Percentiles rank a stretch among this genome's conserved stretches.
phyloP scores from a whole-genome alignment of 164 flowering plant genomes.

The Cinnamomum micranthum region DNA sequence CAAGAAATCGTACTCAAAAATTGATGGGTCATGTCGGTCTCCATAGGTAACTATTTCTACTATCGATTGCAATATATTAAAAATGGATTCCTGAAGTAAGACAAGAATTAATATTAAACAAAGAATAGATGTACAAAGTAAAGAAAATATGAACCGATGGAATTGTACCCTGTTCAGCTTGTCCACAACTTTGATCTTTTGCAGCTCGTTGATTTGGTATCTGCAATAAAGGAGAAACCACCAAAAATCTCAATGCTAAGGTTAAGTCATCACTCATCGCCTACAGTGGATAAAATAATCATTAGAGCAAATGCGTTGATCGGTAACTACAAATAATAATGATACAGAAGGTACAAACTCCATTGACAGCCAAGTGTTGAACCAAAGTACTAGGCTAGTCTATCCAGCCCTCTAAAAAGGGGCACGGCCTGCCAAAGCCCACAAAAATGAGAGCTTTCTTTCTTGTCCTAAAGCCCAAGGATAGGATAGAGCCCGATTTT shows the following conservation, averaged over 20 bases:
- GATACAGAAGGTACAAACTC: too few species aligned
- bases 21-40: constrained; percentile 51
- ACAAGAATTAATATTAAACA: neutral
- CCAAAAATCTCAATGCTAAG: neutral
- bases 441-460: too few species aligned
- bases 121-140: neutral
- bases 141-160: neutral
- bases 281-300: neutral
- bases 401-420: too few species aligned
- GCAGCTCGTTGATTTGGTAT: constrained; percentile 39
- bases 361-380: too few species aligned
- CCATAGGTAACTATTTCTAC: constrained; percentile 69
- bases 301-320: neutral
- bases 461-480: too few species aligned
- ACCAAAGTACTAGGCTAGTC: too few species aligned
- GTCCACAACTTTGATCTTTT: constrained; percentile 40
- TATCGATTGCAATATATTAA: constrained; percentile 51
- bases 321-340: neutral
- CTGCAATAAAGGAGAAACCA: constrained; percentile 24
- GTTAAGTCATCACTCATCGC: neutral
- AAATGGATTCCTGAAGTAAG: constrained; percentile 44
- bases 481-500: too few species aligned
- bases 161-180: constrained; percentile 35
- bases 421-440: too few species aligned
- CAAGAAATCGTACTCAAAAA: constrained; percentile 52